Evolutionary conservation across 2,329 filamentous ascomycete species (phyloP), one percentile per base, ranked within the genome.

Genomic region (Hypoxylon sp.): DNA sequence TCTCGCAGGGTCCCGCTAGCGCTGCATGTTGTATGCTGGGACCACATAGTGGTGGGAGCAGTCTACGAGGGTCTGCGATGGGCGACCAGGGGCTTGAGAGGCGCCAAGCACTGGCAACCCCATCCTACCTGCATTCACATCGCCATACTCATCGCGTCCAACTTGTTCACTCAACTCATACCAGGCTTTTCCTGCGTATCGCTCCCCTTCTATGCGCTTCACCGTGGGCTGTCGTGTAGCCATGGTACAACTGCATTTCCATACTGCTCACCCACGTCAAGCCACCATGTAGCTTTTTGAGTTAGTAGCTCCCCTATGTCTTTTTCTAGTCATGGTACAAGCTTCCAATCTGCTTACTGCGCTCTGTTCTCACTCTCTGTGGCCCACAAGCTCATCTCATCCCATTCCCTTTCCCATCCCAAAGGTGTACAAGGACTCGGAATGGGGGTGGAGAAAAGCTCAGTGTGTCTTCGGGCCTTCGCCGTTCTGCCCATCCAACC

Each of bases 401-500:
- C 40, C 27, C 32, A 13, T 12, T 44, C 32, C 27, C 17, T 21
- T 31, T 43, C 16, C 27, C 23, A 35, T 46, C 47, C 31, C 34
- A 27, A 51, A 45, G 52, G 32, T 36, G 40, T 47, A 50, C 42
- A 54, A 46, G 52, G 46, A 16, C 51, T 52, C 47, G 55, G 40
- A 48, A 55, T 61, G 52, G 50, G 47, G 59, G 59, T 61, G 59
- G 59, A 61, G 59, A 57, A n/a, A 57, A 51, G 46, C 50, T 59
- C 48, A 55, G 46, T 56, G 50, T 45, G 53, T 53, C 54, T 57
- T 57, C 57, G 48, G 58, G 56, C 58, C 60, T 62, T 54, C 60
- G 59, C 54, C 60, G 49, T 61, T n/a, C 59, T 66, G 51, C 51
- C 61, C 61, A 64, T 63, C 63, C 57, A 59, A 59, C 53, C 59